A percentile compares a stretch with the other conserved stretches of the same genome.
These are phyloP conservation scores for Skeletonema potamos DNA, from an alignment of 108 stramenopile genomes.

Conservation along the genomic window DNA sequence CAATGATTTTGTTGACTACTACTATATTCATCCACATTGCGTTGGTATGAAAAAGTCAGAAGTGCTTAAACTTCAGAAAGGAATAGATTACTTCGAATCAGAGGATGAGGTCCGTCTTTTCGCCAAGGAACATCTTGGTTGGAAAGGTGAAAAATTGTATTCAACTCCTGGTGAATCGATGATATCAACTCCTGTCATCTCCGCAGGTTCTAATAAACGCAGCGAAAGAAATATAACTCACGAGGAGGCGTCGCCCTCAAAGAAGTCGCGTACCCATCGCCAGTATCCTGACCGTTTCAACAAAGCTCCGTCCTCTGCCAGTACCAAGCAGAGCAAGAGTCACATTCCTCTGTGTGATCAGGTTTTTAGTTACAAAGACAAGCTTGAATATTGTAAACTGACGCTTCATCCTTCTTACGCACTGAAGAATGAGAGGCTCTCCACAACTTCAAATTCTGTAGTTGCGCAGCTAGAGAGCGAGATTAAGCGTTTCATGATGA, in stretches of 20 bases:
- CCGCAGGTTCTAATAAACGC: not conserved
- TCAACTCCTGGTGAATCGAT: not conserved
- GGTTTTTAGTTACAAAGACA: conserved; percentile 17
- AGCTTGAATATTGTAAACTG: conserved; percentile 32
- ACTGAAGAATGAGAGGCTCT: conserved; percentile 7
- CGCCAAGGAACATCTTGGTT: conserved; percentile 20
- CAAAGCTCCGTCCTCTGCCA: not conserved
- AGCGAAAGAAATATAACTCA: not conserved
- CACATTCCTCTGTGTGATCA: conserved; percentile 5
- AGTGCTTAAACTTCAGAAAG: conserved; percentile 8
- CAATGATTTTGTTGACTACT: not conserved
- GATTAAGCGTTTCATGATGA: conserved; percentile 33
- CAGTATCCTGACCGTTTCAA: not conserved
- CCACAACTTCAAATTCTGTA: conserved; percentile 7
- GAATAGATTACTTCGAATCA: conserved; percentile 25
- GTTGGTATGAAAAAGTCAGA: conserved; percentile 15
- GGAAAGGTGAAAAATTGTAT: conserved; percentile 7
- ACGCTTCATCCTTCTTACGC: conserved; percentile 26
- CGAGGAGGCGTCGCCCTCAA: not conserved
- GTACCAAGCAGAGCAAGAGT: conserved; percentile 8
- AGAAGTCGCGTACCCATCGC: conserved; percentile 1
- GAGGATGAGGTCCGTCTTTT: conserved; percentile 1
- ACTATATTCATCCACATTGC: conserved; percentile 6
- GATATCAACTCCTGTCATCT: not conserved
- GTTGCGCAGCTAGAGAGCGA: conserved; percentile 11